phyloP scores from a whole-genome alignment of 2,329 filamentous ascomycete species.

The Sclerotinia subarctica region DNA sequence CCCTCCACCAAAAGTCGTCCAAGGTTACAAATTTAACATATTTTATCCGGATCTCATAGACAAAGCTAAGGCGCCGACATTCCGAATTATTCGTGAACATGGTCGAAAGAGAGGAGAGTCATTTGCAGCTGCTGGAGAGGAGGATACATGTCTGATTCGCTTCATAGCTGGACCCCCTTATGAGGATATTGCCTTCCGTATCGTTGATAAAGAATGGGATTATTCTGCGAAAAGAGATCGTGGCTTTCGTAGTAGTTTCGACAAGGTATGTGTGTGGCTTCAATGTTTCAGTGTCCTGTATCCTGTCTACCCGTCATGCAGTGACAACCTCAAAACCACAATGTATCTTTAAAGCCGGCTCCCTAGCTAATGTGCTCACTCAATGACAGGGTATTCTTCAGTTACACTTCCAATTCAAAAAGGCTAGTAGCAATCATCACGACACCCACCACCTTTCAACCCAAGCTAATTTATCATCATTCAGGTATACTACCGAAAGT shows the following conservation, averaged over 20 bases:
- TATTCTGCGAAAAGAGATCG: conserved; percentile 94
- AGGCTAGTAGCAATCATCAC: conserved; percentile 54
- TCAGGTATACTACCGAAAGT: conserved; percentile 57
- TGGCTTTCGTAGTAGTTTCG: conserved; percentile 94
- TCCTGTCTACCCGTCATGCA: conserved; percentile 6
- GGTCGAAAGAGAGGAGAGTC: conserved; percentile 87
- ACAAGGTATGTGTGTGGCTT: conserved; percentile 67
- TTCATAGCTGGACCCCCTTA: conserved; percentile 96
- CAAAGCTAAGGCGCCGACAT: conserved; percentile 90
- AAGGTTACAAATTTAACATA: conserved; percentile 99
- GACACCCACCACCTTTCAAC: conserved; percentile 10
- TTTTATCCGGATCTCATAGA: conserved; percentile 98
- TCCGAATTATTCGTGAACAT: conserved; percentile 91
- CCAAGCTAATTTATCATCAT: conserved; percentile 30
- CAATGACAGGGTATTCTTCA: conserved; percentile 77
- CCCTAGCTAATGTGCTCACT: conserved; percentile 35
- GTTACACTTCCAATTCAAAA: conserved; percentile 98
- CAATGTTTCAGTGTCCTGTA: neutral
- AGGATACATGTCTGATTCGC: conserved; percentile 93
- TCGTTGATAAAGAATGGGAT: conserved; percentile 98
- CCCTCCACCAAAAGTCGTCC: conserved; percentile 94
- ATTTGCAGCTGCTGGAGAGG: conserved; percentile 88
- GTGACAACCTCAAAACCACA: conserved; percentile 8
- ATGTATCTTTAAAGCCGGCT: conserved; percentile 11
- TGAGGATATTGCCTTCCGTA: conserved; percentile 93